Evolutionary conservation across 306 rosid genomes (phyloP).

Genomic region (Lotus japonicus): DNA sequence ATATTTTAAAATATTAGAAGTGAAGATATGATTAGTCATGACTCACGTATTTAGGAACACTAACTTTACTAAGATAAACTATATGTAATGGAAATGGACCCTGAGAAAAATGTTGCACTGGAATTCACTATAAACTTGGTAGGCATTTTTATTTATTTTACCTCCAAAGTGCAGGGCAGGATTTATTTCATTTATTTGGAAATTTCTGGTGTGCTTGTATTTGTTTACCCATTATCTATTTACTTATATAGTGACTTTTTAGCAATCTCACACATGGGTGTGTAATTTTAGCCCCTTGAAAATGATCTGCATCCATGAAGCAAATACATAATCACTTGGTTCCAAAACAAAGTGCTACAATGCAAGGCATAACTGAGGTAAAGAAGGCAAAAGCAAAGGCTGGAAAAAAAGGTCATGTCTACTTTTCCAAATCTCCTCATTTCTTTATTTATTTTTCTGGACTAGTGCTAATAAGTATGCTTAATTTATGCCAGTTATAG

Average conservation of each 20-base stretch:
- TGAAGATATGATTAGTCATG: not conserved
- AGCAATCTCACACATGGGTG: no score
- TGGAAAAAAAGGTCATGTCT: no score
- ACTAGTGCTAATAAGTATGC: no score
- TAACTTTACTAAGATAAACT: not conserved
- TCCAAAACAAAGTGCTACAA: no score
- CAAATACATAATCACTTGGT: no score
- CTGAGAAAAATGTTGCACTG: constrained; percentile 85
- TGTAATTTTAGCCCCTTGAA: no score
- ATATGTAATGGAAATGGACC: no score
- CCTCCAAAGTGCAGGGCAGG: not conserved
- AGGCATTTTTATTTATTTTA: constrained; percentile 25
- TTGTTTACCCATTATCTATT: not conserved
- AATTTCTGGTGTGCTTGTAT: not conserved
- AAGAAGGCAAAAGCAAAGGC: no score
- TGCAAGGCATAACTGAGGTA: no score
- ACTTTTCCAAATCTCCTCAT: no score
- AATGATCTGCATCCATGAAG: no score
- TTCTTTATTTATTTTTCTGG: no score
- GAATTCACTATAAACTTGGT: constrained; percentile 76
- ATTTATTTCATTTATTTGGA: not conserved
- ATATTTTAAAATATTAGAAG: not conserved
- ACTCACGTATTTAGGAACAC: not conserved
- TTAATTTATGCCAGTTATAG: constrained; percentile 90
- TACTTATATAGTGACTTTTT: not conserved